Conservation (phyloP, 352 stramenopile species). For the Paralagenidium karlingii region DNA sequence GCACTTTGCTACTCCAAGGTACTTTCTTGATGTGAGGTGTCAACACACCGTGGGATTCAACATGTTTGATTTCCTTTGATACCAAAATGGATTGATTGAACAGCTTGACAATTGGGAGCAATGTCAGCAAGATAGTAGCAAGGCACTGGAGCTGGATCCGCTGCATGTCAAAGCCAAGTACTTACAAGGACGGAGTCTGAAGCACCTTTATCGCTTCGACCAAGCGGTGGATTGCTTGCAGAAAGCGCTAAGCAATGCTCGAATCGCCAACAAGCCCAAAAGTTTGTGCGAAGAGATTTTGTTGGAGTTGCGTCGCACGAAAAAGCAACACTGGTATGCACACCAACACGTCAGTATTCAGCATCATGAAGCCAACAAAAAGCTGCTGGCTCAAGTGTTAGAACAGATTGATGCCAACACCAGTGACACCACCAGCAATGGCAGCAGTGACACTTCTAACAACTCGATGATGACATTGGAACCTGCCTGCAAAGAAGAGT, state of each 20-base stretch:
- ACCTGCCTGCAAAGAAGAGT: too few relatives aligned
- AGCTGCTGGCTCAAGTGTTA: constrained; percentile 11
- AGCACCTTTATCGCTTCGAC: constrained; percentile 32
- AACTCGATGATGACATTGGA: constrained; percentile 22
- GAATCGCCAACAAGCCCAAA: constrained; percentile 42
- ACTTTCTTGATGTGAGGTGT: too few relatives aligned
- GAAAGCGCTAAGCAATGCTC: constrained; percentile 25
- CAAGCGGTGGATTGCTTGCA: constrained; percentile 34
- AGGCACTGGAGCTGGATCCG: constrained; percentile 35
- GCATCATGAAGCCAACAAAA: constrained; percentile 26
- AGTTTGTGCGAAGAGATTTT: constrained; percentile 43
- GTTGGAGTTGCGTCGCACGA: constrained; percentile 33
- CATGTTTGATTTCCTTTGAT: not conserved
- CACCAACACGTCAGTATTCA: too few relatives aligned
- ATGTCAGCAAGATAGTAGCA: constrained; percentile 45
- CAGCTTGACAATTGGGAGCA: constrained; percentile 44
- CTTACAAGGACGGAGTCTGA: constrained; percentile 46
- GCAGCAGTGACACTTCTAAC: not conserved
- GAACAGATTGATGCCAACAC: constrained; percentile 33
- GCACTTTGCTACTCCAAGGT: constrained; percentile 63
- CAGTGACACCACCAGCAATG: constrained; percentile 2
- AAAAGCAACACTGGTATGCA: constrained; percentile 67
- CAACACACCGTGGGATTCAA: too few relatives aligned
- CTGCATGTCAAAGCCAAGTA: constrained; percentile 71
- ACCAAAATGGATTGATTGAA: not conserved